A percentile compares a stretch with the other conserved stretches of the same genome.
phyloP scores from a whole-genome alignment of 2,329 filamentous ascomycete genomes.

The Pseudofabraea citricarpa region DNA sequence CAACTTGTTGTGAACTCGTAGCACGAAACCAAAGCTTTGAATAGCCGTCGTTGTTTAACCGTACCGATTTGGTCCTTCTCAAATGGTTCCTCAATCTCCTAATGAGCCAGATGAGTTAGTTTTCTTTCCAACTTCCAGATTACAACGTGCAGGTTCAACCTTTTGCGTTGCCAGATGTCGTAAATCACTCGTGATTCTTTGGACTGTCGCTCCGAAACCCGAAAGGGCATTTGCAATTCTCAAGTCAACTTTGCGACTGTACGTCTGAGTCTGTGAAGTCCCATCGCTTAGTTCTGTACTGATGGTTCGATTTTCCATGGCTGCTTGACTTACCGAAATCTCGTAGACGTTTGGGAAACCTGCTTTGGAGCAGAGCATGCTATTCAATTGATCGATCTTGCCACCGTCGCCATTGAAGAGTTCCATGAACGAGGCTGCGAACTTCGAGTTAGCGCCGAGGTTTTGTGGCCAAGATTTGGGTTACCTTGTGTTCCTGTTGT shows the following conservation, averaged over 20 bases:
- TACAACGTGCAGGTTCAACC: slow-evolving; percentile 80
- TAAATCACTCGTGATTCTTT: slow-evolving; percentile 71
- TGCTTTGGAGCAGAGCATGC: slow-evolving; percentile 48
- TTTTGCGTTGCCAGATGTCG: slow-evolving; percentile 71
- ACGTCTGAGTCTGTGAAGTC: slow-evolving; percentile 55
- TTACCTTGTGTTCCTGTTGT: slow-evolving; percentile 72
- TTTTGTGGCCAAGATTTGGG: slow-evolving; percentile 51
- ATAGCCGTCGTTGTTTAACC: no score
- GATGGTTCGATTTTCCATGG: no score
- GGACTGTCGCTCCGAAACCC: slow-evolving; percentile 73
- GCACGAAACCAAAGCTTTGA: background rate
- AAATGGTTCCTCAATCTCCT: slow-evolving; percentile 82
- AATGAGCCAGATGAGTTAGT: background rate
- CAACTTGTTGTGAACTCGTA: background rate
- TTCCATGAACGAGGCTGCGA: slow-evolving; percentile 29
- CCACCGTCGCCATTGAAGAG: slow-evolving; percentile 43
- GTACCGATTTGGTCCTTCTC: slow-evolving; percentile 66
- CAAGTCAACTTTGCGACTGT: slow-evolving; percentile 78
- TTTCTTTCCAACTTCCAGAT: slow-evolving; percentile 31
- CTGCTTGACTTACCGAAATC: no score
- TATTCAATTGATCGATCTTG: slow-evolving; percentile 52
- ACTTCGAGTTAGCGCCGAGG: background rate
- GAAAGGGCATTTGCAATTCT: slow-evolving; percentile 75
- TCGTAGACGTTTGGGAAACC: slow-evolving; percentile 48
- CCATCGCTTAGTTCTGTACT: slow-evolving; percentile 55